phyloP scores from a whole-genome alignment of 2,329 filamentous ascomycete species.

The Periconia sp. region DNA sequence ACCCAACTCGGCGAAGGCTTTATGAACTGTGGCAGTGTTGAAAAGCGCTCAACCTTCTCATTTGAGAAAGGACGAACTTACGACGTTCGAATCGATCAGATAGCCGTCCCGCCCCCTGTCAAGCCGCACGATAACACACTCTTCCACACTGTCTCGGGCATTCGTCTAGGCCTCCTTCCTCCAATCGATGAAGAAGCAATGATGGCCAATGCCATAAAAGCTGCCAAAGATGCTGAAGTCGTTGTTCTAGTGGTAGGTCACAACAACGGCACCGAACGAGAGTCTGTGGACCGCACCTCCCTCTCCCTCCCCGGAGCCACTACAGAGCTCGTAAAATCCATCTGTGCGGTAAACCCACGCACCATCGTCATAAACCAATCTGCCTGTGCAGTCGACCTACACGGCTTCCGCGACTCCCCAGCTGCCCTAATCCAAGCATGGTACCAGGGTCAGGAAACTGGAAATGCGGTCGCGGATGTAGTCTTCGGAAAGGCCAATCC shows the following conservation, averaged over 20 bases:
- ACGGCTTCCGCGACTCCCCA: neutral
- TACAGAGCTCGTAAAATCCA: neutral
- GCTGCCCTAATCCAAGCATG: conserved; percentile 9
- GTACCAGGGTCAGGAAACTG: conserved; percentile 79
- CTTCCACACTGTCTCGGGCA: conserved; percentile 3
- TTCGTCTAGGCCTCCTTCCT: neutral
- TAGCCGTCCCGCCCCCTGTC: conserved; percentile 4
- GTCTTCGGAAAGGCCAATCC: conserved; percentile 77
- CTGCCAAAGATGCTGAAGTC: conserved; percentile 2
- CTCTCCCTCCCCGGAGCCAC: neutral
- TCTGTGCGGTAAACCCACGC: conserved; percentile 7
- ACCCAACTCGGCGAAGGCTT: neutral
- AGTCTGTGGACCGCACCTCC: conserved; percentile 2
- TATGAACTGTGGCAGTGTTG: conserved; percentile 3
- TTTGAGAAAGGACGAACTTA: neutral
- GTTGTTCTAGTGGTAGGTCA: conserved; percentile 3
- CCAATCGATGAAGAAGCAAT: conserved; percentile 1
- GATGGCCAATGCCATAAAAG: neutral
- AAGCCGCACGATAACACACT: conserved; percentile 8
- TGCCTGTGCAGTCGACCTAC: conserved; percentile 4
- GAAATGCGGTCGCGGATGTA: conserved; percentile 76
- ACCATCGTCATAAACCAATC: conserved; percentile 8
- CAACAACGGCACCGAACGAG: conserved; percentile 10
- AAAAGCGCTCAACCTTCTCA: neutral
- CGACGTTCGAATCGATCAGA: conserved; percentile 2